Conservation (phyloP, 164 flowering plant species). For the Tetracentron sinense region DNA sequence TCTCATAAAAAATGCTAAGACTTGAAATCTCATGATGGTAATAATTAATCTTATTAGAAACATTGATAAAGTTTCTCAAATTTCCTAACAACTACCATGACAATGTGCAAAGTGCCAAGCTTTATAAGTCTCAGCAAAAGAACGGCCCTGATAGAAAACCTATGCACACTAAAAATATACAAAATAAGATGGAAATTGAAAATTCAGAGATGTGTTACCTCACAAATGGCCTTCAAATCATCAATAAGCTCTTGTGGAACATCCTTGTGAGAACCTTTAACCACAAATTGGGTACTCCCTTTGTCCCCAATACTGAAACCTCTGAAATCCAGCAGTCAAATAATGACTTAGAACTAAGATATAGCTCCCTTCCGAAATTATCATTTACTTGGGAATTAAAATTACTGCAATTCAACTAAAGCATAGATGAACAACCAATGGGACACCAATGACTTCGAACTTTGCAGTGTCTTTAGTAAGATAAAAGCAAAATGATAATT, state of each 20-base stretch:
- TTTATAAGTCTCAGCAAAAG: no score
- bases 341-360: no score
- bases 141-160: no score
- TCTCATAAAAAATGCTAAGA: no score
- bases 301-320: slow-evolving; percentile 49
- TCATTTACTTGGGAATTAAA: background rate
- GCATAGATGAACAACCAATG: background rate
- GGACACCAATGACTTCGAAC: background rate
- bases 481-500: background rate
- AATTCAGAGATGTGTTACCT: slow-evolving; percentile 31
- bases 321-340: slow-evolving; percentile 21
- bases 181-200: background rate
- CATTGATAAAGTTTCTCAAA: no score
- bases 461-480: no score
- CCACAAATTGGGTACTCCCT: slow-evolving; percentile 51
- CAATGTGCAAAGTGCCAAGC: no score
- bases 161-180: background rate
- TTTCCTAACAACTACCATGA: no score
- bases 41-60: no score
- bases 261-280: slow-evolving; percentile 55
- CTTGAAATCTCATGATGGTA: no score
- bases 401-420: background rate
- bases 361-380: no score
- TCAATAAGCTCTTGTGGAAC: slow-evolving; percentile 61
- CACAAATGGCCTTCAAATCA: slow-evolving; percentile 66